Percentiles rank a stretch among this genome's conserved stretches.
These are phyloP conservation scores for Chlorella sp. DNA, from an alignment of 139 green algal genomes.

Conservation along the genomic window DNA sequence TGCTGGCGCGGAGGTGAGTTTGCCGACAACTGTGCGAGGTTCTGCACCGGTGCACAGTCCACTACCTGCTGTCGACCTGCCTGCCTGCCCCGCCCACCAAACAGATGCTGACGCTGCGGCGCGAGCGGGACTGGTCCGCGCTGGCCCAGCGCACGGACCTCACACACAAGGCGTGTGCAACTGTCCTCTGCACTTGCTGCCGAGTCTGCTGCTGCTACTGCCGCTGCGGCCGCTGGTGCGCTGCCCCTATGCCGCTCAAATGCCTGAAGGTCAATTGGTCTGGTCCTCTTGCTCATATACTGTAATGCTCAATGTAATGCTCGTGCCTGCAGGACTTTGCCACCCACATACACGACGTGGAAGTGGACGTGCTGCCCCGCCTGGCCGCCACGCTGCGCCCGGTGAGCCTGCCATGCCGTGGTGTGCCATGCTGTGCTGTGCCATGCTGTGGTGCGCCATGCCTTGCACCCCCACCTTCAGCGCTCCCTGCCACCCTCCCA, in stretches of 20 bases:
- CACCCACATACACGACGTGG: background rate
- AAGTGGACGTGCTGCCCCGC: background rate
- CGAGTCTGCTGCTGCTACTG: background rate
- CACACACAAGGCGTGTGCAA: background rate
- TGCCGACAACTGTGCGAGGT: too few relatives aligned
- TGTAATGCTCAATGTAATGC: background rate
- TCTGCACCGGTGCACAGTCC: too few relatives aligned
- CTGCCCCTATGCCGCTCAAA: background rate
- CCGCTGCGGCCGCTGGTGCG: background rate
- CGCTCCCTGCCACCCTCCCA: background rate
- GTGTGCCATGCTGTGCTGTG: too few relatives aligned
- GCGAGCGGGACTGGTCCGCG: slow-evolving; percentile 7
- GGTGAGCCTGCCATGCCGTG: background rate
- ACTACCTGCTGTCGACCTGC: background rate
- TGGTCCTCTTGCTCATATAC: background rate
- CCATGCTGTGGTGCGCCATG: too few relatives aligned
- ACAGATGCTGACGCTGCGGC: slow-evolving; percentile 27
- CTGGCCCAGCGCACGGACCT: background rate
- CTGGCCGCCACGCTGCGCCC: background rate
- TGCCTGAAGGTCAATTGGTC: background rate
- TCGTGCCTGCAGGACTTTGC: background rate
- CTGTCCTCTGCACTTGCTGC: background rate
- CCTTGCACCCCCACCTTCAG: background rate
- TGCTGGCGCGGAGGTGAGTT: too few relatives aligned
- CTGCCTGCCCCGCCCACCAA: background rate